Evolutionary conservation across 73 alveolate species (phyloP), one percentile per base, ranked within the genome.

Genomic region (Paramecium primaurelia): DNA sequence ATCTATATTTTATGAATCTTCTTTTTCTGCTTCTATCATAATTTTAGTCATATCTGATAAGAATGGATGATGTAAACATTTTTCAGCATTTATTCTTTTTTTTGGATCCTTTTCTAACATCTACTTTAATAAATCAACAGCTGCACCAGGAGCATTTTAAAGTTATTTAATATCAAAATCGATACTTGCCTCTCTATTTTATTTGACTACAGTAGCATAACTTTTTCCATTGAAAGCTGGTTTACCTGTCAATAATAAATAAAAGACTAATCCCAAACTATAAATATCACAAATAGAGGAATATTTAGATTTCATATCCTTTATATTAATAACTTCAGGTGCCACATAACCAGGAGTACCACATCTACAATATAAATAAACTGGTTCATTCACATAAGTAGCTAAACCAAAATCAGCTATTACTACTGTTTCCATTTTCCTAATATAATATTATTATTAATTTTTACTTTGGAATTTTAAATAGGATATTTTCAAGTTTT

Each of bases 281-380:
- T 73, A 73, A 22, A 73, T 36, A 18, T 73, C 87, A 37, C 91
- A 80, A 45, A 80, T 42, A 18, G 91, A 80, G 1, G 64, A 32
- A 34, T 80, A 80, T 32, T 80, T 34, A 45, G 91, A 42, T 20
- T 80, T 80, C 91, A 80, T 80, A n/a, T 80, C 94, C 49, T 89
- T 89, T 30, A 71, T 32, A 49, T 71, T 77, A 11, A 89, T 77
- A 28, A 89, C 94, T 89, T 89, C 94, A 10, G 94, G 94, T 38
- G 94, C 94, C 18, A 89, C 94, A 73, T 71, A 89, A 32, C 94
- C 94, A 42, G 94, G 94, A 45, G 94, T 89, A 44, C 94, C 94
- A 73, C 94, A 89, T 45, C 94, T 64, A 25, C 88, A 71, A 89
- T 71, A 89, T 59, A 89, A 47, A 54, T 71, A 71, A 40, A 71